Evolutionary conservation across 2,329 filamentous ascomycete species (phyloP), one percentile per base, ranked within the genome.

Genomic region (Hypoxylon sp.): DNA sequence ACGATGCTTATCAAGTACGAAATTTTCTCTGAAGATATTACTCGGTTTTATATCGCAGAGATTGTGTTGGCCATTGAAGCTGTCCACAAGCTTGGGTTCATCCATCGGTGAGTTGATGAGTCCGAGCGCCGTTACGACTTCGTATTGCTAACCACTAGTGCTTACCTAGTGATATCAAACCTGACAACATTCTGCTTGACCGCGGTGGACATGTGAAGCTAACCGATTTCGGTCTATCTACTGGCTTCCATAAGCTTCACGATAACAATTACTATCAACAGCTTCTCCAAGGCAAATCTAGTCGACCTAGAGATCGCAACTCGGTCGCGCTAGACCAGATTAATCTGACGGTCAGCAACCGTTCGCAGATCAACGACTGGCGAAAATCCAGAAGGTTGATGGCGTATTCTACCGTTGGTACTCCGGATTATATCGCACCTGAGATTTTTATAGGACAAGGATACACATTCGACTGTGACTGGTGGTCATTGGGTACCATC

Each of bases 1-100:
- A 99, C 94, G 3, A 99, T 99, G 94, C 80, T 99, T 63, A 99
- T 99, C 78, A 99, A 97, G 80, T 99, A 99, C 69, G 94, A 99
- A 72, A 97, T 99, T 71, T 99, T 99, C 73, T 96, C 91, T 0
- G 93, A 97, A 72, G 94, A 99, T 63, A 97, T 99, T 62, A 99
- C 94, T 20, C 86, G 94, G 12, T 99, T 99, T 75, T 99, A 99
- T 75, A 99, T 99, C 84, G 94, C 94, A 16, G 93, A 99, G 73
- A 93, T 97, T 65, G 90, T 96, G 16, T 82, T 97, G 68, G 94
- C 94, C n/a, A 97, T 99, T 62, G 94, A 99, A 69, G 94, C 94
- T 9, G 94, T 99, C 30, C 94, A 99, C 75, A 96, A 96, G 72
- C 82, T 97, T 60, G 94, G 94, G 56, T 99, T 97, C 75, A 96